These are phyloP conservation scores for Pycnococcus provasolii DNA, from an alignment of 139 green algal species.

Conservation along the genomic window DNA sequence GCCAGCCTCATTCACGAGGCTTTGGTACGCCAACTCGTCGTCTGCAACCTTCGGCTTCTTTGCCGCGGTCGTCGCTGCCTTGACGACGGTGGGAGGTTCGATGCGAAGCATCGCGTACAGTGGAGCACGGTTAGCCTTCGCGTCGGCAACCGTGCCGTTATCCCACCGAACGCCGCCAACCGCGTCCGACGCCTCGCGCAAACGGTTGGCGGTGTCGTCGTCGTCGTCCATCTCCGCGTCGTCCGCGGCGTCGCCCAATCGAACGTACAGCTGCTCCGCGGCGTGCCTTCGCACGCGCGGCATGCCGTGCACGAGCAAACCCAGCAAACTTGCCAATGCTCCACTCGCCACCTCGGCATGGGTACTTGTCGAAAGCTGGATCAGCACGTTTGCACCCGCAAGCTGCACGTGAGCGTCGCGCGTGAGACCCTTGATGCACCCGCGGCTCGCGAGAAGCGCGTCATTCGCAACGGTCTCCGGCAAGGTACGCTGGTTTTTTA, in stretches of 20 bases:
- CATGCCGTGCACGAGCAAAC: constrained; percentile 38
- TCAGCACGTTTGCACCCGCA: constrained; percentile 45
- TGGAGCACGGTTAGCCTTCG: background rate
- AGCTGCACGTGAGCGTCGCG: constrained; percentile 17
- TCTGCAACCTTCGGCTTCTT: no score
- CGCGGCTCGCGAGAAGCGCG: background rate
- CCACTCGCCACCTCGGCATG: constrained; percentile 17
- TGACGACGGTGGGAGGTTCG: background rate
- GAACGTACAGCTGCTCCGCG: constrained; percentile 75
- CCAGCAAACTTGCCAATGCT: constrained; percentile 48
- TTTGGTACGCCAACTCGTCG: no score
- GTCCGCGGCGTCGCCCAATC: constrained; percentile 48
- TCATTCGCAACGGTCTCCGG: no score
- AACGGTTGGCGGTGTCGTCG: constrained; percentile 26
- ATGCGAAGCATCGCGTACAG: constrained; percentile 27
- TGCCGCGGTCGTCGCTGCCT: background rate
- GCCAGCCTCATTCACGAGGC: no score
- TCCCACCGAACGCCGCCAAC: constrained; percentile 21
- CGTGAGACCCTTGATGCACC: background rate
- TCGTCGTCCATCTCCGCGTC: constrained; percentile 32
- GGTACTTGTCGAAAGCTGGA: constrained; percentile 21
- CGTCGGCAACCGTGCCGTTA: background rate
- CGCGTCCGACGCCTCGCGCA: constrained; percentile 32
- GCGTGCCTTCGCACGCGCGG: constrained; percentile 28
- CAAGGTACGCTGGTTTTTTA: no score